These are phyloP conservation scores for Jatropha multifida DNA, from an alignment of 441 rosid species.

Conservation along the genomic window DNA sequence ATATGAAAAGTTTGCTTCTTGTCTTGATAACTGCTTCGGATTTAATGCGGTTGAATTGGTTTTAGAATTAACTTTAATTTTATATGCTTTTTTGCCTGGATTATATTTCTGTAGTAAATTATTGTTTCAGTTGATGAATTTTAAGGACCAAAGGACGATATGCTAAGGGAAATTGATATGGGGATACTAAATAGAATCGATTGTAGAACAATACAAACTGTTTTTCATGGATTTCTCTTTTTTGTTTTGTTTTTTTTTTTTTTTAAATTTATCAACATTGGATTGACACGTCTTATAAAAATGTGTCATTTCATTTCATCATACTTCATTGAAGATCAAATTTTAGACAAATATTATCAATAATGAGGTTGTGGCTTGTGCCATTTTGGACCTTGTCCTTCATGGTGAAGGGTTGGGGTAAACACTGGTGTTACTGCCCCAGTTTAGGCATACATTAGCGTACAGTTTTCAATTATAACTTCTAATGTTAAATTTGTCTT, in stretches of 20 bases:
- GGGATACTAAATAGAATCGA: not conserved
- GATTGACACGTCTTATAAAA: not conserved
- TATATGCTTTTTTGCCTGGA: not conserved
- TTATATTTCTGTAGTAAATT: not conserved
- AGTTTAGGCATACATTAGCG: not conserved
- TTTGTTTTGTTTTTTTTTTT: too few relatives aligned
- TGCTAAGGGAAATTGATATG: too few relatives aligned
- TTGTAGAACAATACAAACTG: not conserved
- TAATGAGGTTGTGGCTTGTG: not conserved
- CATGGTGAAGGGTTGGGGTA: not conserved
- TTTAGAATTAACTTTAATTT: not conserved
- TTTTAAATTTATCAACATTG: not conserved
- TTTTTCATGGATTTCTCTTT: not conserved
- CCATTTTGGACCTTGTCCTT: not conserved
- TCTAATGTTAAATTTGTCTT: not conserved
- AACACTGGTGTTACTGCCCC: not conserved
- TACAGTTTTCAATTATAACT: not conserved
- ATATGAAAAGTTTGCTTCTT: constrained; percentile 7
- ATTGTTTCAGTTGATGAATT: not conserved
- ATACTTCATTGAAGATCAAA: not conserved
- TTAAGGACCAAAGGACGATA: not conserved
- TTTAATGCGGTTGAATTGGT: constrained; percentile 5
- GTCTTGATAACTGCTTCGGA: not conserved
- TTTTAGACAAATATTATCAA: not conserved
- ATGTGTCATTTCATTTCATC: not conserved